These are phyloP conservation scores for Saururus chinensis DNA, from an alignment of 164 flowering plant species.

Conservation along the genomic window DNA sequence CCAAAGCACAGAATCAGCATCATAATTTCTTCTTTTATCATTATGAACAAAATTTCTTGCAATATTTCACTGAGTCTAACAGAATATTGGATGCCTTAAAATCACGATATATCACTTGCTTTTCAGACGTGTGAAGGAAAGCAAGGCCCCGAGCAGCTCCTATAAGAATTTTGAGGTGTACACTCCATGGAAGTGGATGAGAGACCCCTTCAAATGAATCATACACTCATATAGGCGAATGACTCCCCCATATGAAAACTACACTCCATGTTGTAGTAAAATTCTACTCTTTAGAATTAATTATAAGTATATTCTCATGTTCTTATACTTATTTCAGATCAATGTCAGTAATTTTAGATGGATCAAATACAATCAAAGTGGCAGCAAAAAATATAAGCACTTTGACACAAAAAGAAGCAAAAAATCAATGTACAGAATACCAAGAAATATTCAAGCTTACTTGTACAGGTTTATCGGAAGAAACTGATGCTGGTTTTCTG, in stretches of 20 bases:
- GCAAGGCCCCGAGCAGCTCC: conserved; percentile 84
- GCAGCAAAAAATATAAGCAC: background rate
- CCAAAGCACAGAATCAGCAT: too few species aligned
- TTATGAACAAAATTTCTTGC: background rate
- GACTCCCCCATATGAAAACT: too few species aligned
- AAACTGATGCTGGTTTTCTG: background rate
- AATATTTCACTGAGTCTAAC: conserved; percentile 39
- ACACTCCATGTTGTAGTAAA: too few species aligned
- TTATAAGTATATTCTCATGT: too few species aligned
- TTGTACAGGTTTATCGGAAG: background rate
- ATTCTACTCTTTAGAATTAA: too few species aligned
- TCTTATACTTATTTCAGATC: too few species aligned
- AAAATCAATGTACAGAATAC: background rate
- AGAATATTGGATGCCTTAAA: conserved; percentile 85
- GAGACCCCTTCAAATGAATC: conserved; percentile 22
- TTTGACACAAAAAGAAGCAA: background rate
- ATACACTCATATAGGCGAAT: too few species aligned
- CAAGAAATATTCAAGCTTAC: background rate
- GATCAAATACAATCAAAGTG: too few species aligned
- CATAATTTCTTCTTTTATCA: background rate
- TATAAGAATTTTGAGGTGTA: conserved; percentile 54
- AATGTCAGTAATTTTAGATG: too few species aligned
- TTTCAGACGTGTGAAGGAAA: conserved; percentile 69
- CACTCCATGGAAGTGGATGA: conserved; percentile 69
- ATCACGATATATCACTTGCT: conserved; percentile 68